Percentiles rank a stretch among this genome's conserved stretches.
Evolutionary conservation across 116 monocot species (phyloP).

Genomic region (Posidonia oceanica): DNA sequence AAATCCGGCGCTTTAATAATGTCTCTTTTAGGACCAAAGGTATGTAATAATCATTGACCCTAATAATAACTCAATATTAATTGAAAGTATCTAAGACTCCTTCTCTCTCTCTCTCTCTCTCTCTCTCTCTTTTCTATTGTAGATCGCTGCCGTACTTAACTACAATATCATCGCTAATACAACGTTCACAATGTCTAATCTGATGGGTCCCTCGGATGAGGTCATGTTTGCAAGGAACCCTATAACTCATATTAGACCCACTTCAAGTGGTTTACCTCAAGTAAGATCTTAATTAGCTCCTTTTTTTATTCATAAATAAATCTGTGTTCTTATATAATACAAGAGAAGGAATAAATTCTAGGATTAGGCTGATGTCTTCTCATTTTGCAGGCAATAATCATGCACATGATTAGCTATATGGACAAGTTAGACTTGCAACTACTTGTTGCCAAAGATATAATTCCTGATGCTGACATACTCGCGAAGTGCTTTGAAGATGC

Average conservation of each 20-base stretch:
- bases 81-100: not conserved
- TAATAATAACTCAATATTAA: not conserved
- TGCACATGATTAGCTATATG: constrained; percentile 21
- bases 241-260: constrained; percentile 8
- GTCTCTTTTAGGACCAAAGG: constrained; percentile 11
- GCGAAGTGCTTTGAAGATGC: constrained; percentile 20
- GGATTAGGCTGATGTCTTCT: not conserved
- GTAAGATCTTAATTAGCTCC: not conserved
- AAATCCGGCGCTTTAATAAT: not conserved
- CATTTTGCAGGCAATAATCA: constrained; percentile 10
- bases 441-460: constrained; percentile 18
- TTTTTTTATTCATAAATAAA: not conserved
- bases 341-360: not conserved
- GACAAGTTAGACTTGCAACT: constrained; percentile 15
- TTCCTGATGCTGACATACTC: constrained; percentile 16
- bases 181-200: constrained; percentile 16
- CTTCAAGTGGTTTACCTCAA: constrained; percentile 15
- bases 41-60: not conserved
- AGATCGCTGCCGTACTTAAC: constrained; percentile 15
- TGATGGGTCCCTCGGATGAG: constrained; percentile 17
- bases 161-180: constrained; percentile 16
- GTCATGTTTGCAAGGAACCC: constrained; percentile 18
- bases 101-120: no score
- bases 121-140: no score
- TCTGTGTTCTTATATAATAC: not conserved